phyloP scores from a whole-genome alignment of 495 filamentous ascomycete genomes.

The Aspergillus heteromorphus region DNA sequence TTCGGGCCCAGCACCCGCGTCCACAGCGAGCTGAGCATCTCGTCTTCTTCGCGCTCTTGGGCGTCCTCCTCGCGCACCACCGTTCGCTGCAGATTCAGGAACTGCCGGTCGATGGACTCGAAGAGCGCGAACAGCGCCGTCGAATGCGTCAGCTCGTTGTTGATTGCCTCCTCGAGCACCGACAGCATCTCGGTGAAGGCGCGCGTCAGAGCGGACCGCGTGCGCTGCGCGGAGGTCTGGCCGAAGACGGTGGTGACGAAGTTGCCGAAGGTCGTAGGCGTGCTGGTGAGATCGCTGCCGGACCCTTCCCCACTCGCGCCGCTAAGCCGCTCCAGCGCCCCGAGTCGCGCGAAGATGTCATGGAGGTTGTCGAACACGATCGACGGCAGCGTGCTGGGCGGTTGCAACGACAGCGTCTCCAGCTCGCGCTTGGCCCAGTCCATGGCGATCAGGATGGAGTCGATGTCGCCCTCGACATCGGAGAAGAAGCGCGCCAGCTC shows the following conservation, averaged over 20 bases:
- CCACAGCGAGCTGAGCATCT: conserved; percentile 81
- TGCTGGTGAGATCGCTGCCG: conserved; percentile 23
- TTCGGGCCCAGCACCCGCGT: conserved; percentile 73
- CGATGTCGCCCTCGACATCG: conserved; percentile 86
- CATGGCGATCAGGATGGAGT: conserved; percentile 87
- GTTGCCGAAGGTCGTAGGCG: conserved; percentile 60
- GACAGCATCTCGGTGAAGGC: conserved; percentile 83
- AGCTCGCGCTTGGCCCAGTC: conserved; percentile 89
- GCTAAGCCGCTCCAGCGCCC: conserved; percentile 54
- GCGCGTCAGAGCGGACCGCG: conserved; percentile 70
- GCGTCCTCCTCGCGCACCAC: conserved; percentile 74
- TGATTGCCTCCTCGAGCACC: conserved; percentile 85
- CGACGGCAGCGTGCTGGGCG: conserved; percentile 52
- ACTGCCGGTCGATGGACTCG: conserved; percentile 81
- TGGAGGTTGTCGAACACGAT: conserved; percentile 75
- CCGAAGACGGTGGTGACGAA: conserved; percentile 69
- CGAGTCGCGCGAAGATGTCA: conserved; percentile 60
- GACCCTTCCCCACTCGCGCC: conserved; percentile 36
- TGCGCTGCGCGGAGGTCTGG: conserved; percentile 70
- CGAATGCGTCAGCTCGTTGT: conserved; percentile 70
- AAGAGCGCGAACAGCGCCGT: conserved; percentile 76
- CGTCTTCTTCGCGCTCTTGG: conserved; percentile 71
- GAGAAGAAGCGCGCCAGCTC: conserved; percentile 86
- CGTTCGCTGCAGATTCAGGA: conserved; percentile 79
- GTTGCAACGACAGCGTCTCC: conserved; percentile 45